Evolutionary conservation across 2,329 filamentous ascomycete genomes (phyloP).

Genomic region (Penicillium sp.): DNA sequence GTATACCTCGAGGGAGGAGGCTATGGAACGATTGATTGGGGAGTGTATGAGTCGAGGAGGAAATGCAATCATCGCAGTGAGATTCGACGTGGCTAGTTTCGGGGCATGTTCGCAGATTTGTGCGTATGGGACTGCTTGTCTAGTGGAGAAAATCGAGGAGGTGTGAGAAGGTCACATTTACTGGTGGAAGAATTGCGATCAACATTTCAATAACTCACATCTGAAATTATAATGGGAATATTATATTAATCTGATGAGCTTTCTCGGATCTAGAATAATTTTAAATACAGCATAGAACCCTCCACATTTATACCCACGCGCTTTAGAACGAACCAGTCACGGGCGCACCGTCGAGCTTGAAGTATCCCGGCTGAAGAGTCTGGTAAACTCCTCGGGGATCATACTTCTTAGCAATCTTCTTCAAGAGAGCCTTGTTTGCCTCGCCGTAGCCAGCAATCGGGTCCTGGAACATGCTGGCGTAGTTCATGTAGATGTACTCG

Average conservation of each 20-base stretch:
- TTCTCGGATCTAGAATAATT: conserved; percentile 5
- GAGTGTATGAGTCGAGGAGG: conserved; percentile 63
- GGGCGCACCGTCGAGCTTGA: conserved; percentile 24
- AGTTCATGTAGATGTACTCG: conserved; percentile 51
- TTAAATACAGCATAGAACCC: conserved; percentile 10
- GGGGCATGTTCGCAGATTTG: conserved; percentile 63
- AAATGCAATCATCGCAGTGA: conserved; percentile 63
- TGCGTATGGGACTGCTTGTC: conserved; percentile 63
- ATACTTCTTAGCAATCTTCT: conserved; percentile 27
- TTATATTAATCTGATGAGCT: too few relatives aligned
- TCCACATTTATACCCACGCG: conserved; percentile 21
- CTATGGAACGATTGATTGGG: conserved; percentile 59
- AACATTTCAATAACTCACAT: too few relatives aligned
- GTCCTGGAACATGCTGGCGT: conserved; percentile 49
- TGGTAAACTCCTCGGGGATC: conserved; percentile 35
- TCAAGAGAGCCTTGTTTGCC: conserved; percentile 40
- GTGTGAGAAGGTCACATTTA: not conserved
- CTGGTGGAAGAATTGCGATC: too few relatives aligned
- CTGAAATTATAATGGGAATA: too few relatives aligned
- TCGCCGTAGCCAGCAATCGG: conserved; percentile 48
- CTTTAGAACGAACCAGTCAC: conserved; percentile 14
- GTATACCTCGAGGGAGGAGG: conserved; percentile 63
- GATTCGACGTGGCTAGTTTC: conserved; percentile 62
- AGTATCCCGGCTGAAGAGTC: conserved; percentile 33
- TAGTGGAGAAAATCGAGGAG: conserved; percentile 60